A percentile compares a stretch with the other conserved stretches of the same genome.
These are phyloP conservation scores for Tilletia setariae DNA, from an alignment of 1,284 basidiomycete species.

Conservation along the genomic window DNA sequence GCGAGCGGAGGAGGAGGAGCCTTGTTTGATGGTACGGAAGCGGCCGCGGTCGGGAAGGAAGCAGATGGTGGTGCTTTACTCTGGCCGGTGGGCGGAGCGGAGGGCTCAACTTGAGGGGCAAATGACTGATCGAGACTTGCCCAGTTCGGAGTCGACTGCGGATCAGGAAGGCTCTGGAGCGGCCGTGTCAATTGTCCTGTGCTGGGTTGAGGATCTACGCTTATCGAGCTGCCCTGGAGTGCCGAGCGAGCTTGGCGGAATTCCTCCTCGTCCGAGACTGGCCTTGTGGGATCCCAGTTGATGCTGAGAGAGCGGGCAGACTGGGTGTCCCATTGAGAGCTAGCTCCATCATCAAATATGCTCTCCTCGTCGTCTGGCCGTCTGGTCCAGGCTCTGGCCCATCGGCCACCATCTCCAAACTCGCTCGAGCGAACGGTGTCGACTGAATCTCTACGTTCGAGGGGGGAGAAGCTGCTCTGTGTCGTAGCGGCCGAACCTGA, in stretches of 20 bases:
- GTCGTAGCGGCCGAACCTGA: no score
- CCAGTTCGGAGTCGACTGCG: no score
- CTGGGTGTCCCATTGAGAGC: constrained; percentile 17
- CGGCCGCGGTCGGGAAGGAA: no score
- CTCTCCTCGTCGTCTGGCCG: constrained; percentile 42
- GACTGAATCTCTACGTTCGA: constrained; percentile 29
- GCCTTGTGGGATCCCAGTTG: constrained; percentile 1
- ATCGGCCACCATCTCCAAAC: constrained; percentile 42
- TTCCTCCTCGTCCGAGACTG: constrained; percentile 21
- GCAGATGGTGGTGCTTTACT: no score
- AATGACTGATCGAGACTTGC: no score
- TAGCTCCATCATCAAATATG: constrained; percentile 29
- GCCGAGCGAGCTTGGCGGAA: not conserved
- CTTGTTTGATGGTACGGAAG: no score
- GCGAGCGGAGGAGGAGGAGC: no score
- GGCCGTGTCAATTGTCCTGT: no score
- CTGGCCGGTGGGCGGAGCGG: no score
- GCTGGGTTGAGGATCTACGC: not conserved
- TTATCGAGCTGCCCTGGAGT: not conserved
- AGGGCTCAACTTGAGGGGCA: no score
- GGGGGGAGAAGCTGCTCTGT: not conserved
- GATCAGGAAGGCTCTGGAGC: no score
- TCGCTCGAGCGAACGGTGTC: constrained; percentile 46
- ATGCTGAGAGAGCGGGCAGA: not conserved
- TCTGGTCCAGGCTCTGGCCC: constrained; percentile 41